Base-by-base conservation (phyloP, 257 asterid genomes). In the Plectranthus barbatus region DNA sequence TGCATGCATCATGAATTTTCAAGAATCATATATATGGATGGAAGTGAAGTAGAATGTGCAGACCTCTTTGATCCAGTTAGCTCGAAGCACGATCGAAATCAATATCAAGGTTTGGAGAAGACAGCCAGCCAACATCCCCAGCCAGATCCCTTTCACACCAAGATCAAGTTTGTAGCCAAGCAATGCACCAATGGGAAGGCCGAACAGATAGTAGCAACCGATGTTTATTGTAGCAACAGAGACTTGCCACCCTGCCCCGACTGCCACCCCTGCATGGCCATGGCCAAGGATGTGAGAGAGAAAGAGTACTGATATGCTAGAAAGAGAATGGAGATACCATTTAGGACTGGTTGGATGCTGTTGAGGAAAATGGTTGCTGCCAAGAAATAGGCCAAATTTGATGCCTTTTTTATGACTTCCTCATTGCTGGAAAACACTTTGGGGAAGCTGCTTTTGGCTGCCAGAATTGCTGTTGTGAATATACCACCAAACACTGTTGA, bases 161-260 rank as follows among this genome's bases (percentile, higher is more conserved):
- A 77, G 78, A 6, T 71, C 74, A 15, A 80, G 65, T 62, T 62
- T 79, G 80, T 81, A 87, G 17, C 97, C 95, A 24, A 87, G 85
- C 62, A 88, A 63, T 0, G 85, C 97, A 13, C 96, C 96, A 9
- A 90, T 63, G 1, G 97, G 97, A 63, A 90, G 83, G 34, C 97
- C 97, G 23, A 87, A 73, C 0, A 80, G 4, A 11, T 87, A 87
- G 65, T 90, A 90, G 49, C 91, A 81, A 0, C 39, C 76, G 0
- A 78, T 1, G 74, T 90, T 90, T 66, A 90, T 65, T 6, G 78
- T n/a, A 0, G 97, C 97, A 1, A 90, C 96, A 0, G 84, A 79
- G 31, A 66, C 34, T 73, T 90, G 96, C 97, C 95, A 86, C 7
- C 97, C 97, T 5, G 97, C 95, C 50, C 97, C 97, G 12, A 90